Evolutionary conservation across 345 rosid genomes (phyloP).

Genomic region (Passiflora organensis): DNA sequence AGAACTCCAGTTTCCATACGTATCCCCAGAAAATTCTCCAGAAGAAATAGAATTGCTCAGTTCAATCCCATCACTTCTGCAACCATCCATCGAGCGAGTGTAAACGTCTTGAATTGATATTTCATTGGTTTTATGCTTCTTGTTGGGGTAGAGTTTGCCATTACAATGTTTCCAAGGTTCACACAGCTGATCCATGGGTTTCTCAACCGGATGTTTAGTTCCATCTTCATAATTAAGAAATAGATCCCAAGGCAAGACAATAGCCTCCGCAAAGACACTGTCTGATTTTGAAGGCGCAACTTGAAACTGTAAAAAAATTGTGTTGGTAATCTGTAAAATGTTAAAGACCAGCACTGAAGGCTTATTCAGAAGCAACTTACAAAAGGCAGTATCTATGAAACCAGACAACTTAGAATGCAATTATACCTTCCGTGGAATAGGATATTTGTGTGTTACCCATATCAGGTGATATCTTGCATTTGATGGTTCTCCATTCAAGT

Average conservation of each 20-base stretch:
- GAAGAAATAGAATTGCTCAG: slow-evolving; percentile 7
- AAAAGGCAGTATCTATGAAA: background rate
- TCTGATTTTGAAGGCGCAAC: slow-evolving; percentile 36
- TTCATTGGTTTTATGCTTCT: slow-evolving; percentile 42
- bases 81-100: slow-evolving; percentile 17
- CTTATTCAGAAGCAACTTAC: too few relatives aligned
- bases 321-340: background rate
- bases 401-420: background rate
- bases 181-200: slow-evolving; percentile 14
- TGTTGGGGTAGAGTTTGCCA: slow-evolving; percentile 34
- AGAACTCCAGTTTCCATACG: slow-evolving; percentile 16
- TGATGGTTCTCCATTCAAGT: slow-evolving; percentile 29
- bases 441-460: slow-evolving; percentile 58
- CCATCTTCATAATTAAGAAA: slow-evolving; percentile 45
- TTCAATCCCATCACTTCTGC: slow-evolving; percentile 8
- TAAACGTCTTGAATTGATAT: slow-evolving; percentile 13
- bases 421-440: slow-evolving; percentile 44
- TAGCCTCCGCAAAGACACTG: slow-evolving; percentile 56
- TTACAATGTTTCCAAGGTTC: slow-evolving; percentile 5
- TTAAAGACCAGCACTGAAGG: background rate
- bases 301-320: slow-evolving; percentile 35
- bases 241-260: slow-evolving; percentile 69
- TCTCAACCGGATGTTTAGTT: slow-evolving; percentile 16
- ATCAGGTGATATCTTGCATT: slow-evolving; percentile 57
- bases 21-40: slow-evolving; percentile 7